phyloP scores from a whole-genome alignment of 2,329 filamentous ascomycete genomes.

The Trichoderma harzianum region DNA sequence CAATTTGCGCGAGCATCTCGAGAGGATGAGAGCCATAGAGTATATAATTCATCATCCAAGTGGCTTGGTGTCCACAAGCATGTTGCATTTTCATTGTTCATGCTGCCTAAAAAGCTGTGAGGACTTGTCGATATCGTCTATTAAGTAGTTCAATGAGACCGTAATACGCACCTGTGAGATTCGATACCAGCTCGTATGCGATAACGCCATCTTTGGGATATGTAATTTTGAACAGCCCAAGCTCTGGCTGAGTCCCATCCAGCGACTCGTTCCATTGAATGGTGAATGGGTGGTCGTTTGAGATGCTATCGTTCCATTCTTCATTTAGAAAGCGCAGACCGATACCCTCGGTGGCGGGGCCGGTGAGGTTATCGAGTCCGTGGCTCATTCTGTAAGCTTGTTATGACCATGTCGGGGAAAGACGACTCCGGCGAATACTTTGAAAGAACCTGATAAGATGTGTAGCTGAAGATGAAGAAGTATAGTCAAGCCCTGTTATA shows the following conservation, averaged over 20 bases:
- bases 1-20: conserved; percentile 26
- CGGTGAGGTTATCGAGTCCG: conserved; percentile 6
- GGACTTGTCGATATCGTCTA: neutral
- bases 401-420: conserved; percentile 4
- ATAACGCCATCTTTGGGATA: conserved; percentile 32
- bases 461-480: neutral
- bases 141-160: neutral
- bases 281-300: conserved; percentile 29
- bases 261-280: conserved; percentile 32
- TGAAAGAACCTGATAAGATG: neutral
- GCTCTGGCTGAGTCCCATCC: conserved; percentile 18
- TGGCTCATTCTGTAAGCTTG: conserved; percentile 4
- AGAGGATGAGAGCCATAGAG: conserved; percentile 29
- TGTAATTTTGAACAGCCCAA: conserved; percentile 31
- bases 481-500: neutral
- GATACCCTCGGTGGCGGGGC: conserved; percentile 23
- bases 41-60: conserved; percentile 28
- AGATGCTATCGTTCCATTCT: conserved; percentile 35
- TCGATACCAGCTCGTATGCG: conserved; percentile 29
- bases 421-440: neutral
- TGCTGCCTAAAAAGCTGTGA: conserved; percentile 24
- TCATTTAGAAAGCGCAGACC: conserved; percentile 33
- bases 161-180: conserved; percentile 30
- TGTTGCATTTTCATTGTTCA: conserved; percentile 23
- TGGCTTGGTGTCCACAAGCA: conserved; percentile 31